Evolutionary conservation across 169 alveolate genomes (phyloP).

Genomic region (Plasmodium blacklocki): DNA sequence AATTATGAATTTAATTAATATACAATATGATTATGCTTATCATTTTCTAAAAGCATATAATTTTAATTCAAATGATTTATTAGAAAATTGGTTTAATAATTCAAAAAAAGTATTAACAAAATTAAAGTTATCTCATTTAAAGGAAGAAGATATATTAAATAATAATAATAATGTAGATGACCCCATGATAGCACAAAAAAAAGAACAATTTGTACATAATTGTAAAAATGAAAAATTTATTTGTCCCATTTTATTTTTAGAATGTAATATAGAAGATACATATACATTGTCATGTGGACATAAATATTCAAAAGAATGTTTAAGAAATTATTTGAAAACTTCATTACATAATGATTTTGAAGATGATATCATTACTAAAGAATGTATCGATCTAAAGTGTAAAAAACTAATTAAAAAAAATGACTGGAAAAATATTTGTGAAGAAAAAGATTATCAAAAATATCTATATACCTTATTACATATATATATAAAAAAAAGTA

Average conservation of each 20-base stretch:
- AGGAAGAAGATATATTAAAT: conserved; percentile 16
- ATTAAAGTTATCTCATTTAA: conserved; percentile 14
- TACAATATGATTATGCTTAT: conserved; percentile 47
- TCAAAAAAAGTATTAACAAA: conserved; percentile 25
- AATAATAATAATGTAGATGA: background rate
- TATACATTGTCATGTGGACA: conserved; percentile 63
- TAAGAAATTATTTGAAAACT: conserved; percentile 33
- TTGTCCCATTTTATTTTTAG: conserved; percentile 35
- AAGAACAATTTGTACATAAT: background rate
- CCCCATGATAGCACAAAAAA: too few relatives aligned
- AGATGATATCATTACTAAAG: conserved; percentile 28
- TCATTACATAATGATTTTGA: conserved; percentile 26
- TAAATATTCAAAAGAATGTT: conserved; percentile 42
- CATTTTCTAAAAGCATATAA: conserved; percentile 30
- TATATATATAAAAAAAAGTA: conserved; percentile 20
- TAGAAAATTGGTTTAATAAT: conserved; percentile 55
- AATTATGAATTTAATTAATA: conserved; percentile 15
- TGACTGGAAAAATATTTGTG: conserved; percentile 44
- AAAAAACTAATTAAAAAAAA: conserved; percentile 15
- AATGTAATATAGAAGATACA: conserved; percentile 23
- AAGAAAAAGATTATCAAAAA: conserved; percentile 4
- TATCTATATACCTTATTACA: conserved; percentile 12
- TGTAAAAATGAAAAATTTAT: conserved; percentile 5
- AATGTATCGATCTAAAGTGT: conserved; percentile 29
- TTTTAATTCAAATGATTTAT: conserved; percentile 35